These are phyloP conservation scores for Gossypium anomalum DNA, from an alignment of 345 rosid species.

Conservation along the genomic window DNA sequence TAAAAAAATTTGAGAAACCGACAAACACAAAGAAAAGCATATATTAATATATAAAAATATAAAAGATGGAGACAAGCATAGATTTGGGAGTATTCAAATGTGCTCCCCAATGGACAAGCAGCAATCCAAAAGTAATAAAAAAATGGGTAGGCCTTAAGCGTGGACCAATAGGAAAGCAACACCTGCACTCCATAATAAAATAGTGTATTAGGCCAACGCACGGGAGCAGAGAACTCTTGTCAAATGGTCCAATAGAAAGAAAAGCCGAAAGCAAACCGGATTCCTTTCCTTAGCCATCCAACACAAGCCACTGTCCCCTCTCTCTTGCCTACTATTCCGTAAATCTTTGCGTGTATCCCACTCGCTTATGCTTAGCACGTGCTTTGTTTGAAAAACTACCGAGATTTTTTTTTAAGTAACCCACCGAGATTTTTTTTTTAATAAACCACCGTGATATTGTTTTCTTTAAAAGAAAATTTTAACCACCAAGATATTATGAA, in stretches of 20 bases:
- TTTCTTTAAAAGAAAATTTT: too few species aligned
- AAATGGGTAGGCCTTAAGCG: not conserved
- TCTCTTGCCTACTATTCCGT: not conserved
- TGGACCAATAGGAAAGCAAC: not conserved
- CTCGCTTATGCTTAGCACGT: not conserved
- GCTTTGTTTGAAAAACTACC: not conserved
- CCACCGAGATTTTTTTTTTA: too few species aligned
- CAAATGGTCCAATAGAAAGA: constrained; percentile 5
- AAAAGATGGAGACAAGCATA: not conserved
- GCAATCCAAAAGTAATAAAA: constrained; percentile 4
- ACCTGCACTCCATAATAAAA: not conserved
- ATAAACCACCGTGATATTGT: too few species aligned
- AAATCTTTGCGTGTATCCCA: not conserved
- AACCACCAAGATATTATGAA: too few species aligned
- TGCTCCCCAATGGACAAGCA: constrained; percentile 23
- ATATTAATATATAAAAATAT: not conserved
- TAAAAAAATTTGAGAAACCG: not conserved
- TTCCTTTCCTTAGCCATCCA: constrained; percentile 17
- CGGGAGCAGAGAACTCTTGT: not conserved
- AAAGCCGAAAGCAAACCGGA: constrained; percentile 22
- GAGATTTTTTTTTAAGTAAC: not conserved
- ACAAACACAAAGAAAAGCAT: not conserved
- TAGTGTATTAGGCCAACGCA: constrained; percentile 19
- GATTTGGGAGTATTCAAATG: not conserved
- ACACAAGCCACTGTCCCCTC: constrained; percentile 6